These are phyloP conservation scores for Plasmodium adleri DNA, from an alignment of 169 alveolate species.

Conservation along the genomic window DNA sequence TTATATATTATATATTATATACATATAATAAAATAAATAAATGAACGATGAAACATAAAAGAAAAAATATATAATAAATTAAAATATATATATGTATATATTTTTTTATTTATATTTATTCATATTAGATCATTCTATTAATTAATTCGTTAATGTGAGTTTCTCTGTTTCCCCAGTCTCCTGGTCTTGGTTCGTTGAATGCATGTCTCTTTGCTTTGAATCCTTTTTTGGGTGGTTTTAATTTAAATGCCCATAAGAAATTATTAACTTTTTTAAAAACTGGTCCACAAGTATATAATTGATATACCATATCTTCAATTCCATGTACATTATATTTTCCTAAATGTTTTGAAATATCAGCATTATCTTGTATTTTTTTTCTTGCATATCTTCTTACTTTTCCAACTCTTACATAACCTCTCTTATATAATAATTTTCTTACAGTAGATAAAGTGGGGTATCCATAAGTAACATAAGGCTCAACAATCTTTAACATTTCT, in stretches of 20 bases:
- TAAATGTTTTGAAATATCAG: conserved; percentile 79
- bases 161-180: conserved; percentile 94
- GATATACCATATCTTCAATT: conserved; percentile 98
- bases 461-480: conserved; percentile 98
- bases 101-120: background rate
- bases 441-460: conserved; percentile 96
- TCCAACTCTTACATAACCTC: conserved; percentile 96
- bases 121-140: conserved; percentile 81
- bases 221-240: conserved; percentile 98
- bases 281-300: conserved; percentile 98
- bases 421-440: conserved; percentile 96
- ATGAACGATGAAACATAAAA: background rate
- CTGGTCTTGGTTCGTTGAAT: conserved; percentile 96
- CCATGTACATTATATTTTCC: conserved; percentile 89
- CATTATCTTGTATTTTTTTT: conserved; percentile 81
- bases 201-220: conserved; percentile 98
- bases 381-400: conserved; percentile 87
- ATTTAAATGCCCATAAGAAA: conserved; percentile 99
- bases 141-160: conserved; percentile 88
- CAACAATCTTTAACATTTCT: conserved; percentile 97
- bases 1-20: background rate
- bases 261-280: conserved; percentile 98
- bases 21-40: background rate
- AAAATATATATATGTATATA: background rate
- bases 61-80: background rate